These are phyloP conservation scores for Xylariomycetidae sp. DNA, from an alignment of 2,329 filamentous ascomycete genomes.

Conservation along the genomic window DNA sequence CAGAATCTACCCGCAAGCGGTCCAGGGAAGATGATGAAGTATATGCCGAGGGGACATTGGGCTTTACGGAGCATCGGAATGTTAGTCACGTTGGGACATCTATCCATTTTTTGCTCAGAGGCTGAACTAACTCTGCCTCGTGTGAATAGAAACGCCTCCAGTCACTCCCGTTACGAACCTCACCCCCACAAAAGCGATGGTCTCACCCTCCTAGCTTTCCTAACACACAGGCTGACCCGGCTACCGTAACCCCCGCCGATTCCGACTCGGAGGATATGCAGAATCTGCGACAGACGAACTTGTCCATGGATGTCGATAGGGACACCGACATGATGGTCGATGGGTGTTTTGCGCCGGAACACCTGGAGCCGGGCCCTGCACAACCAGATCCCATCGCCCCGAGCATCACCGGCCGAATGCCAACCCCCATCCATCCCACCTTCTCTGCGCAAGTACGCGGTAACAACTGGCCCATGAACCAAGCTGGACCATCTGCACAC, in stretches of 20 bases:
- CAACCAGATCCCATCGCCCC: constrained; percentile 27
- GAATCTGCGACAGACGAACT: constrained; percentile 18
- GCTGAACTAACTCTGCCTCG: constrained; percentile 6
- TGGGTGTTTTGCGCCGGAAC: constrained; percentile 18
- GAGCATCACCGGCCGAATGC: constrained; percentile 44
- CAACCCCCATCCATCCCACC: constrained; percentile 55
- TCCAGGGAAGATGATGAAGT: constrained; percentile 22
- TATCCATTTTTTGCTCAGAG: constrained; percentile 1
- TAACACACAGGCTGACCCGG: constrained; percentile 22
- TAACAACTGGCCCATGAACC: constrained; percentile 39
- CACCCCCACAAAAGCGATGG: constrained; percentile 35
- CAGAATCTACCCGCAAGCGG: constrained; percentile 23
- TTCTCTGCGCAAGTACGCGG: constrained; percentile 53
- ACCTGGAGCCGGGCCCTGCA: constrained; percentile 25
- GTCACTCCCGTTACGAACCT: constrained; percentile 45
- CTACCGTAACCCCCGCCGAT: constrained; percentile 35
- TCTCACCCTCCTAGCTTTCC: constrained; percentile 23
- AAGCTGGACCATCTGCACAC: constrained; percentile 27
- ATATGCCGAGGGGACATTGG: constrained; percentile 13
- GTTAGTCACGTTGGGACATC: too few relatives aligned
- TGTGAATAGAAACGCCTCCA: constrained; percentile 48
- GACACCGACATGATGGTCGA: constrained; percentile 51
- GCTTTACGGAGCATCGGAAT: constrained; percentile 30
- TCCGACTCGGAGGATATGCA: constrained; percentile 34
- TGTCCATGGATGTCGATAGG: constrained; percentile 30